Evolutionary conservation across 768 basidiomycete species (phyloP), one percentile per base, ranked within the genome.

Genomic region (Zangia roseola): DNA sequence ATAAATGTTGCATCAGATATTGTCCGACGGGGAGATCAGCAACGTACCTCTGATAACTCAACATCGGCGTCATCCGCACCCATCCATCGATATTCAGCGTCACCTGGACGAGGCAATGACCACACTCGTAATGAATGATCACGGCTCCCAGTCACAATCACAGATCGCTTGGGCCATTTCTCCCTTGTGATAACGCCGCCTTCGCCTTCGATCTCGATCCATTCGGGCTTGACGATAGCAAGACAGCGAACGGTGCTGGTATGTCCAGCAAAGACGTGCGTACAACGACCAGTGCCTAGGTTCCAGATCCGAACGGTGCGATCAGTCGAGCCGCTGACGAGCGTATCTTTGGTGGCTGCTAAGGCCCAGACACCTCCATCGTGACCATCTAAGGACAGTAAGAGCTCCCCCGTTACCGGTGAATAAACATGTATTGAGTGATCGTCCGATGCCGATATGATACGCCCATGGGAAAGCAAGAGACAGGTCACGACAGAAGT

Each of bases 351-450:
- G 67, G 80, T 91, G 30, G 88, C 86, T 5, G 89, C 88, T n/a
- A 98, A 74, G 14, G 94, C 94, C 94, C 94, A 98, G 2, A 98
- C 93, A 16, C 94, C 94, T 42, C 94, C 94, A 57, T 93, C 90
- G 59, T 98, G 94, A 4, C 94, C 95, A 49, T 88, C 79, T 36
- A 98, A 77, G 2, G 85, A 80, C 35, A 80, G 82, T 5, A 86
- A 67, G 19, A 90, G 78, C 31, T 81, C 76, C 12, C 95, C 95
- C 0, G 86, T 89, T 19, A 78, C 66, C n/a, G 91, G 94, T 20
- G 86, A 88, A 66, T 95, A 97, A 39, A 99, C 84, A 62, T 94
- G 91, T 61, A 98, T 97, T 4, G 92, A 90, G 59, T 97, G 92
- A 69, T 97, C 94, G 68, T 99, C 95, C 1, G 93, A 95, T 10